Conservation (phyloP, 139 green algal species). For the Coccomyxa sp. region DNA sequence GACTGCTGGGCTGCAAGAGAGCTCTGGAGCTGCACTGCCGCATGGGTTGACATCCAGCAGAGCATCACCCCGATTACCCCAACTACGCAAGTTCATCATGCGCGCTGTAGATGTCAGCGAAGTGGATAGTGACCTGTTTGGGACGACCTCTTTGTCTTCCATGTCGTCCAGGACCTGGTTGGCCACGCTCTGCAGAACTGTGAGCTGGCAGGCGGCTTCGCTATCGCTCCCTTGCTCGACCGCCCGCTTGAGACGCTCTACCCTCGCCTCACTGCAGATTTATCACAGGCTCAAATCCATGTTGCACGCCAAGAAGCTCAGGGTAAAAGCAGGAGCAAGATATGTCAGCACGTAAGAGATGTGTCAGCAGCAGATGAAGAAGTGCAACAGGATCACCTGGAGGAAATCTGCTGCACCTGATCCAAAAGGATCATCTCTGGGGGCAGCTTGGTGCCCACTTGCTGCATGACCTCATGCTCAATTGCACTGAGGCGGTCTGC, state of each 20-base stretch:
- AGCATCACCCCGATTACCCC: neutral
- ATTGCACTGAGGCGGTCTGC: neutral
- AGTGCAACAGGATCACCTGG: neutral
- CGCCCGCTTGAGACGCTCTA: neutral
- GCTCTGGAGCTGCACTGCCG: too few relatives aligned
- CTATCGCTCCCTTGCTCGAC: neutral
- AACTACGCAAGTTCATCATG: neutral
- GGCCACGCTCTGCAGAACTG: neutral
- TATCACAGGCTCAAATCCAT: too few relatives aligned
- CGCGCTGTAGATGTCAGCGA: neutral
- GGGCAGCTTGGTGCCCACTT: neutral
- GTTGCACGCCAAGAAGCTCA: neutral
- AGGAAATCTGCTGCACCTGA: neutral
- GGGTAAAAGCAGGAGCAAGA: neutral
- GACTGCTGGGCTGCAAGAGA: too few relatives aligned
- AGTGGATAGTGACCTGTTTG: neutral
- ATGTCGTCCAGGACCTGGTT: slow-evolving; percentile 7
- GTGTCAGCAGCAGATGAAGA: neutral
- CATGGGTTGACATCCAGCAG: neutral
- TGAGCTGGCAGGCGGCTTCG: neutral
- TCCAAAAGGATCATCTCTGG: neutral
- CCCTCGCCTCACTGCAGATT: slow-evolving; percentile 1
- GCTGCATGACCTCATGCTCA: neutral
- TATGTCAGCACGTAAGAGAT: neutral
- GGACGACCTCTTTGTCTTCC: slow-evolving; percentile 1